These are phyloP conservation scores for Amanita polypyramis DNA, from an alignment of 768 basidiomycete genomes.

Conservation along the genomic window DNA sequence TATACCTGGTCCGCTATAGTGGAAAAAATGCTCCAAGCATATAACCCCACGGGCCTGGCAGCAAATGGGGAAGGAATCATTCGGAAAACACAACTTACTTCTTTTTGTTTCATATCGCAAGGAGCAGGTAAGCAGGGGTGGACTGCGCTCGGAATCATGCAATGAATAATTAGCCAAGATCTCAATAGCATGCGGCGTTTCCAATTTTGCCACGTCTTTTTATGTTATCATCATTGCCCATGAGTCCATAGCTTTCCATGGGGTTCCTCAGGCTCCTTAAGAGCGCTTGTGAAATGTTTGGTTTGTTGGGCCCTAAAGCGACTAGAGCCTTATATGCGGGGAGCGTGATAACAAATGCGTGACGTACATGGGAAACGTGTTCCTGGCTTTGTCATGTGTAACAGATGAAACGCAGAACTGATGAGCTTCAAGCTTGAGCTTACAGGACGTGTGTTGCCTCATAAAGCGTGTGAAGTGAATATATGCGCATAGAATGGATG, in stretches of 20 bases:
- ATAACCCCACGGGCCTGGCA: background rate
- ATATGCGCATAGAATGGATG: background rate
- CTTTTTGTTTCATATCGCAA: background rate
- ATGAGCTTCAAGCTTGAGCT: slow-evolving; percentile 1
- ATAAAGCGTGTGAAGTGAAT: background rate
- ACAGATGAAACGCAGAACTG: background rate
- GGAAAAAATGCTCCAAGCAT: background rate
- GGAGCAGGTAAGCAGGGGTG: background rate
- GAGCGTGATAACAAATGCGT: background rate
- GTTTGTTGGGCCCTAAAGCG: background rate
- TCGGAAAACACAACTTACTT: no score
- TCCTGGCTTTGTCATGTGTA: background rate
- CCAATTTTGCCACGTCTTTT: background rate
- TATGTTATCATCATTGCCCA: background rate
- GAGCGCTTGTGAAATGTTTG: background rate
- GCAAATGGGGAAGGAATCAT: background rate
- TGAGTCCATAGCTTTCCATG: background rate
- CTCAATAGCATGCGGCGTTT: background rate
- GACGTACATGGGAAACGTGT: background rate
- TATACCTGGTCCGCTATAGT: background rate
- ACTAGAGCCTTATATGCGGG: no score
- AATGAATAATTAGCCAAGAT: background rate
- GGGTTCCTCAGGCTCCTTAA: background rate
- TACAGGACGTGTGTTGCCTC: background rate
- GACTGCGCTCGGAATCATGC: background rate